Base-by-base conservation (phyloP, 2,329 filamentous ascomycete genomes). In the Sporothrix schenckii region DNA sequence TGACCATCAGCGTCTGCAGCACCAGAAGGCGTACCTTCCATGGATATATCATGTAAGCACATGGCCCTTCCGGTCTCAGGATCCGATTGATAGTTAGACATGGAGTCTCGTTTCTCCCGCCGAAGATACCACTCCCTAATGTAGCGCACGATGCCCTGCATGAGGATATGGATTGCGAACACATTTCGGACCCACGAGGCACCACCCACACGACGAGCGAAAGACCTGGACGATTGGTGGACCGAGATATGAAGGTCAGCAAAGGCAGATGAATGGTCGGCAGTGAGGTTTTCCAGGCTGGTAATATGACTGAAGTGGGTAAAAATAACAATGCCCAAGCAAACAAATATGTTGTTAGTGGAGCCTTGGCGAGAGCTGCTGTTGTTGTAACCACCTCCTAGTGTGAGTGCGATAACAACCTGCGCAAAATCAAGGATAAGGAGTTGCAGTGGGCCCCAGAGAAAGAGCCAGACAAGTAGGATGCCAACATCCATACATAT, bases 391-490 rank as follows among this genome's bases (percentile, higher is more conserved):
- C 93, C 93, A 72, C 93, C 94, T 73, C 94, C 94, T 13, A 97
- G 83, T 0, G 93, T 96, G 71, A 97, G 89, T 71, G 94, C 94
- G 77, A 97, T 96, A 77, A 97, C 93, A 71, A 94, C 92, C 80
- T 97, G 94, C 72, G 94, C 93, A 68, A 97, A 86, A 78, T 97
- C 94, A 75, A 97, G 85, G 71, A 94, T 91, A 77, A 96, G 90
- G 77, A 92, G 92, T 78, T 97, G 94, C 73, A 94, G 87, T 71
- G 93, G 92, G 44, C 89, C 89, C 92, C 92, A 96, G 72, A 97
- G 85, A 75, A 95, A 92, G 61, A 97, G 84, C 92, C 93, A 97
- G 73, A 95, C 84, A 73, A 94, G 83, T 75, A 97, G 85, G 75
- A 94, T 91, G 76, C 95, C 87, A 66, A 91, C 85, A 78, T 97